A percentile compares a stretch with the other conserved stretches of the same genome.
Evolutionary conservation across 768 basidiomycete species (phyloP).

Genomic region (Serendipita sp.): DNA sequence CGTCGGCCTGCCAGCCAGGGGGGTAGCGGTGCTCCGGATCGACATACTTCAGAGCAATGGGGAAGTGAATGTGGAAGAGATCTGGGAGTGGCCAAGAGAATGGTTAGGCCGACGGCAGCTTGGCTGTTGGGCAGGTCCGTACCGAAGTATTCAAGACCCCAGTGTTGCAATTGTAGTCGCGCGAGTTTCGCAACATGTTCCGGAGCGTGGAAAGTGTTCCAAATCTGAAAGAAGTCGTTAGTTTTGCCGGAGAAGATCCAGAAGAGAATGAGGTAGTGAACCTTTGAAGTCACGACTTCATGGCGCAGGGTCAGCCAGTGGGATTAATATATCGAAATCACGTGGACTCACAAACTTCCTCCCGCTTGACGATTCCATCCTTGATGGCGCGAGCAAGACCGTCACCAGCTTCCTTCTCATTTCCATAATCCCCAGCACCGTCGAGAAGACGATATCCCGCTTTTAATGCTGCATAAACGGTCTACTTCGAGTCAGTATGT

Average conservation of each 20-base stretch:
- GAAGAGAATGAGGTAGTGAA: slow-evolving; percentile 12
- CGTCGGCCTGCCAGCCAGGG: slow-evolving; percentile 66
- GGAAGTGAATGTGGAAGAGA: slow-evolving; percentile 51
- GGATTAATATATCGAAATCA: neutral
- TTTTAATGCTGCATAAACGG: slow-evolving; percentile 76
- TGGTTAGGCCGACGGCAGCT: slow-evolving; percentile 10
- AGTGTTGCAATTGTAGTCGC: slow-evolving; percentile 44
- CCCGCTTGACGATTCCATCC: slow-evolving; percentile 73
- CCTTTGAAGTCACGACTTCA: slow-evolving; percentile 74
- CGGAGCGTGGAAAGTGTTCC: slow-evolving; percentile 79
- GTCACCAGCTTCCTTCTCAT: slow-evolving; percentile 73
- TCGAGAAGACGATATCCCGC: slow-evolving; percentile 77
- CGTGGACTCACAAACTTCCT: slow-evolving; percentile 57
- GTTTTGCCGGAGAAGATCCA: neutral
- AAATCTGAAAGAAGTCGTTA: slow-evolving; percentile 30
- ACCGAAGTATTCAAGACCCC: slow-evolving; percentile 56
- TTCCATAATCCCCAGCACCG: slow-evolving; percentile 76
- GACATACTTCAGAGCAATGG: slow-evolving; percentile 65
- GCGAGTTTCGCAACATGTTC: slow-evolving; percentile 41
- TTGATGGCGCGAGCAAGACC: slow-evolving; percentile 63
- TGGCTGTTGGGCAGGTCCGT: neutral
- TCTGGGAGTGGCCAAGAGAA: neutral
- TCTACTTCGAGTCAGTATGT: slow-evolving; percentile 24
- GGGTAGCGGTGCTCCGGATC: slow-evolving; percentile 64
- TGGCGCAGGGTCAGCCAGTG: neutral